Evolutionary conservation across 306 rosid genomes (phyloP).

Genomic region (Malus domestica): DNA sequence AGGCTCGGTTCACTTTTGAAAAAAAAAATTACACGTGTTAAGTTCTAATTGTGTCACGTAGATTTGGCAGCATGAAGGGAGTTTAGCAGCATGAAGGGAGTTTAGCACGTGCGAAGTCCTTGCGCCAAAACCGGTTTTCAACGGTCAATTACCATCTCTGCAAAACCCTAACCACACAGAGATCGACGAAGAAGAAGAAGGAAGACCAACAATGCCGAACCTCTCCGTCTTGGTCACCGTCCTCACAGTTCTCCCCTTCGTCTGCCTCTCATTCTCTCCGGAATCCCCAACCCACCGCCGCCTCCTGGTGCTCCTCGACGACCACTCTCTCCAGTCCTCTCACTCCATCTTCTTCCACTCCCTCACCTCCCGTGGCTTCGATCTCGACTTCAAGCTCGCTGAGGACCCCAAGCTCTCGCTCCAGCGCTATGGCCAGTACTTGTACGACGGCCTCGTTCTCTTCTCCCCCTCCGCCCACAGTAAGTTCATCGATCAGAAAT

Average conservation of each 20-base stretch:
- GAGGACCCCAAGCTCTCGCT: background rate
- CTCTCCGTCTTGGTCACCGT: background rate
- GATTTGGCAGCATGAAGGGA: too few relatives aligned
- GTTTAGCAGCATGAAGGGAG: background rate
- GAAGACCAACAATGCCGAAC: background rate
- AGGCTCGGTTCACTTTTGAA: too few relatives aligned
- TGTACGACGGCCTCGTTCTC: background rate
- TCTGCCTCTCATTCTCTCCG: constrained; percentile 50
- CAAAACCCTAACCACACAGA: background rate
- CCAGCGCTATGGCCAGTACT: background rate
- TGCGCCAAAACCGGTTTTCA: background rate
- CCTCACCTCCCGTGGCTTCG: background rate
- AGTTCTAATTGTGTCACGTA: too few relatives aligned
- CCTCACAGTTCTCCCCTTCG: constrained; percentile 9
- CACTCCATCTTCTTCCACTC: background rate
- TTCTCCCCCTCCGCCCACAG: background rate
- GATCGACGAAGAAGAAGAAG: background rate
- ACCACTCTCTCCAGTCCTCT: constrained; percentile 34
- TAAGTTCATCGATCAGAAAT: background rate
- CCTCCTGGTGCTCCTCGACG: constrained; percentile 64
- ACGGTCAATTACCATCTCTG: background rate
- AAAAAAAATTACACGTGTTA: too few relatives aligned
- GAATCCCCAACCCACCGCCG: constrained; percentile 55
- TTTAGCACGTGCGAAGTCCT: background rate
- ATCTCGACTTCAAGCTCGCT: background rate